Percentiles rank a stretch among this genome's conserved stretches.
Evolutionary conservation across 1,284 basidiomycete species (phyloP).

Genomic region (Tylopilus sp.): DNA sequence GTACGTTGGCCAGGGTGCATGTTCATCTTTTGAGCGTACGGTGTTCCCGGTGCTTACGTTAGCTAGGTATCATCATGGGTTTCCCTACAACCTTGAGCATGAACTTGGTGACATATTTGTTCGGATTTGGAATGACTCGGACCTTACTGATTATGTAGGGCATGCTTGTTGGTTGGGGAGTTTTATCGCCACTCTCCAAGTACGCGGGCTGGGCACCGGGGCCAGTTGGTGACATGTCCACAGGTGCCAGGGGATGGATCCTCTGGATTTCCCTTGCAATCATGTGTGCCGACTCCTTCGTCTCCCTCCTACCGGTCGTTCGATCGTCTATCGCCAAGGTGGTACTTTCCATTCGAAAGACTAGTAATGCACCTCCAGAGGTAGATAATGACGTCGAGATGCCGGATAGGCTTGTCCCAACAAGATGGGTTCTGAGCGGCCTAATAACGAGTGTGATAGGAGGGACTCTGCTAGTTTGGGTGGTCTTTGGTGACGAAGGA

Average conservation of each 20-base stretch:
- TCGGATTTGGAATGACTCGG: neutral
- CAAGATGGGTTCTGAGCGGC: conserved; percentile 73
- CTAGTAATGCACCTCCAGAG: conserved; percentile 21
- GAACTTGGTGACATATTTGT: conserved; percentile 61
- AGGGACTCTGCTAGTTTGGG: conserved; percentile 80
- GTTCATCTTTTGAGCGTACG: neutral
- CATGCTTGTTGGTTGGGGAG: conserved; percentile 93
- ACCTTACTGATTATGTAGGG: conserved; percentile 47
- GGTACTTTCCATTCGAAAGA: conserved; percentile 26
- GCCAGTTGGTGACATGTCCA: conserved; percentile 77
- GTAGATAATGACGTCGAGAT: conserved; percentile 75
- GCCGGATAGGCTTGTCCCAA: conserved; percentile 77
- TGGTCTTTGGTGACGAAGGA: conserved; percentile 84
- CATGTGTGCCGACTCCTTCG: conserved; percentile 88
- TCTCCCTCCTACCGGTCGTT: conserved; percentile 77
- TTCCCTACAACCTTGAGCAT: conserved; percentile 92
- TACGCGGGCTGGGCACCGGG: conserved; percentile 87
- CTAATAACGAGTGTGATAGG: conserved; percentile 58
- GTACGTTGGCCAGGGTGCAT: conserved; percentile 82
- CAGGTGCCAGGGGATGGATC: conserved; percentile 89
- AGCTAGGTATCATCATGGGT: conserved; percentile 94
- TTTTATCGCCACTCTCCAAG: conserved; percentile 86
- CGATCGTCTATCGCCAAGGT: conserved; percentile 49
- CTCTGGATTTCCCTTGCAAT: conserved; percentile 93
- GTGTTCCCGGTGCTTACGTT: conserved; percentile 3